A percentile compares a stretch with the other conserved stretches of the same genome.
Evolutionary conservation across 2,329 filamentous ascomycete species (phyloP).

Genomic region (Macrophomina tecta): DNA sequence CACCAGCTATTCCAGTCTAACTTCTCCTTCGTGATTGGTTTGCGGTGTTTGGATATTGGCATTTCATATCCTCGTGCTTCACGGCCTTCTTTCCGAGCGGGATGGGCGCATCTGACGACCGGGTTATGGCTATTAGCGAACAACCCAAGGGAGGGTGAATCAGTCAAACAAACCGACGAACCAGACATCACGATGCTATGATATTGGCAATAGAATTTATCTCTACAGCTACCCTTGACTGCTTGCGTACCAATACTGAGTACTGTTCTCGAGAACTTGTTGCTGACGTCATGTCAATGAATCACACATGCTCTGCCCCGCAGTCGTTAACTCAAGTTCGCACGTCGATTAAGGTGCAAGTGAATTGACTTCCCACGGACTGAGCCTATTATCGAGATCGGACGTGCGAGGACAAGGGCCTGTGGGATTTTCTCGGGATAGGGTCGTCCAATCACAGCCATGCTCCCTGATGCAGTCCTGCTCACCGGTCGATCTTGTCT

Average conservation of each 20-base stretch:
- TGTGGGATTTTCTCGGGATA: conserved; percentile 1
- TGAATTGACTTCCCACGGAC: background rate
- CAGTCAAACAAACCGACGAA: background rate
- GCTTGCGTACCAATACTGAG: background rate
- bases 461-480: conserved; percentile 1
- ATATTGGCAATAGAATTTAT: conserved; percentile 12
- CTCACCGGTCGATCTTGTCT: conserved; percentile 6
- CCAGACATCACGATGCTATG: conserved; percentile 14
- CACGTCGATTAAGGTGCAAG: background rate
- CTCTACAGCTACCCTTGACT: background rate
- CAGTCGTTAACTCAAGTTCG: background rate
- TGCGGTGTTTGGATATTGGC: conserved; percentile 6
- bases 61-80: background rate
- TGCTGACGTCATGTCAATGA: conserved; percentile 3
- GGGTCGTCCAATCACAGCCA: background rate
- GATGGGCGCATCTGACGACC: background rate
- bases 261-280: background rate
- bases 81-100: conserved; percentile 2
- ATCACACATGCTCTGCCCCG: background rate
- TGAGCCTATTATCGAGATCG: conserved; percentile 20
- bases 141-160: background rate
- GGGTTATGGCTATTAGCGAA: conserved; percentile 3
- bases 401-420: background rate
- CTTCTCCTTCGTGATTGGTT: conserved; percentile 14
- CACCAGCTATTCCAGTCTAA: conserved; percentile 19